Conservation (phyloP, 2,329 filamentous ascomycete genomes). For the Ophiostoma novo-ulmi region DNA sequence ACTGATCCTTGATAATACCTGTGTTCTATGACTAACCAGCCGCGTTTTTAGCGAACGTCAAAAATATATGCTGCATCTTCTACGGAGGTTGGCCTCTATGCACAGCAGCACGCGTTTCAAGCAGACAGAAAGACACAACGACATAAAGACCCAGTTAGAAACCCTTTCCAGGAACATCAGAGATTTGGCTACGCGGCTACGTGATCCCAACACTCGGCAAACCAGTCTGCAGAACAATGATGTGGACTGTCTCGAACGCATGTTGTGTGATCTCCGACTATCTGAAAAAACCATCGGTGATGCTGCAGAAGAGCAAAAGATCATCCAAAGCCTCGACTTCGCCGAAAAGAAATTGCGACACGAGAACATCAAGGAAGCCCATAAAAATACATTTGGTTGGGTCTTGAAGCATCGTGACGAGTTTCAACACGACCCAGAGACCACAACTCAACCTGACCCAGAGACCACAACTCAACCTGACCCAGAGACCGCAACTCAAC, state of each 20-base stretch:
- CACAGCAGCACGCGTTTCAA: neutral
- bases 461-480: too few relatives aligned
- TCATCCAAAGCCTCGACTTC: neutral
- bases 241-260: neutral
- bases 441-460: too few relatives aligned
- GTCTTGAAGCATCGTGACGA: neutral
- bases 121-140: neutral
- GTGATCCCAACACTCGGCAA: neutral
- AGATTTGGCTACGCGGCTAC: neutral
- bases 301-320: neutral
- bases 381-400: conserved; percentile 19
- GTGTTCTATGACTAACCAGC: neutral
- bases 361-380: conserved; percentile 15
- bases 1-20: neutral
- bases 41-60: neutral
- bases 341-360: neutral
- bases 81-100: neutral
- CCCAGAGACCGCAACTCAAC: too few relatives aligned
- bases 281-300: neutral
- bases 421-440: neutral
- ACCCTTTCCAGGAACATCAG: neutral
- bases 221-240: neutral
- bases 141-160: neutral
- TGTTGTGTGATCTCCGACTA: neutral
- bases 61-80: neutral